These are phyloP conservation scores for Mortierella claussenii DNA, from an alignment of 192 early-diverging fungal genomes.

Conservation along the genomic window DNA sequence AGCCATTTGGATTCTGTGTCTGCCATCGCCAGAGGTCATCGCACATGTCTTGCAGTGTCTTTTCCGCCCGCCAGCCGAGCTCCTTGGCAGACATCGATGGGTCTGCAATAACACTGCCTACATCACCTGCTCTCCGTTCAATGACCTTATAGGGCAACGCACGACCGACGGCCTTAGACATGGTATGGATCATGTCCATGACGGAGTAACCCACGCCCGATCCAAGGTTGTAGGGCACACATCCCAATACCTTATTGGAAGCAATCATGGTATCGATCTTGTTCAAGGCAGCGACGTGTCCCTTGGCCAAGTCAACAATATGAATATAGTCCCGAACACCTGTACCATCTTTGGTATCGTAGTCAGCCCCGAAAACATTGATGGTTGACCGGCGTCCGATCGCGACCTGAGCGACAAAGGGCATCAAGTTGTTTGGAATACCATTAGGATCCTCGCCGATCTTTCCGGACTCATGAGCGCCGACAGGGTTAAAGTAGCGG, in stretches of 20 bases:
- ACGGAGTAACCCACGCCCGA: conserved; percentile 91
- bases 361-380: conserved; percentile 93
- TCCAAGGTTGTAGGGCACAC: conserved; percentile 89
- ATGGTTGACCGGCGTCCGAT: conserved; percentile 85
- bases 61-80: conserved; percentile 53
- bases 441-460: conserved; percentile 94
- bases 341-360: conserved; percentile 93
- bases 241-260: conserved; percentile 58
- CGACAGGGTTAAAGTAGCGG: conserved; percentile 98
- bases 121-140: conserved; percentile 83
- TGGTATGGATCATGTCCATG: conserved; percentile 82
- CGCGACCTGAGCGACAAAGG: conserved; percentile 90
- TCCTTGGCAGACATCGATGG: conserved; percentile 55
- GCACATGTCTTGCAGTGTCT: conserved; percentile 61
- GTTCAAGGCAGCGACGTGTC: conserved; percentile 88
- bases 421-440: conserved; percentile 95
- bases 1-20: conserved; percentile 63
- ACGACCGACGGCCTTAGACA: conserved; percentile 83
- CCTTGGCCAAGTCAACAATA: conserved; percentile 91
- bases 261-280: conserved; percentile 62
- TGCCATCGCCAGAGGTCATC: conserved; percentile 70
- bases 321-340: conserved; percentile 97
- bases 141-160: conserved; percentile 76
- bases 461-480: conserved; percentile 90
- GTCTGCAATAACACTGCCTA: conserved; percentile 85